Percentiles rank a stretch among this genome's conserved stretches.
Evolutionary conservation across 2,329 filamentous ascomycete species (phyloP).

Genomic region (Pseudogymnoascus sp.): DNA sequence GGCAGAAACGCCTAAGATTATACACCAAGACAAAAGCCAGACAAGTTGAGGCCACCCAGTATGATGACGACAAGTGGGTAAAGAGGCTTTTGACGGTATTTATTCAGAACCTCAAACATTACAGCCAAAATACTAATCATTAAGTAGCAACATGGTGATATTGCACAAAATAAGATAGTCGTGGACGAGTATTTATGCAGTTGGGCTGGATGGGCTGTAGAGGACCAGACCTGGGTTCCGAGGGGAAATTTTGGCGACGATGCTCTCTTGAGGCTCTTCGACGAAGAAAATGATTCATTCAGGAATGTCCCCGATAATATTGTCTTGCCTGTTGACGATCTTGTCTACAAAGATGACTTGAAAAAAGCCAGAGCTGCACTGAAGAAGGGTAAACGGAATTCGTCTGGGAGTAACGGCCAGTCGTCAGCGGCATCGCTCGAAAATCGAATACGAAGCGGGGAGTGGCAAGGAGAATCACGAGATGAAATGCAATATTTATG

Average conservation of each 20-base stretch:
- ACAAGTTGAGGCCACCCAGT: not conserved
- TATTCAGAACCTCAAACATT: not conserved
- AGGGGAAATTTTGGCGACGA: not conserved
- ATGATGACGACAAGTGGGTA: conserved; percentile 7
- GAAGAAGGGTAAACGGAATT: not conserved
- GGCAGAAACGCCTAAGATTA: conserved; percentile 5
- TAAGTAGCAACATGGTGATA: not conserved
- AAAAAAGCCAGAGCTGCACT: not conserved
- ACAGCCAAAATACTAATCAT: not conserved
- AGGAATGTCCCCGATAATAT: not conserved
- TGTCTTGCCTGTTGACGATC: not conserved
- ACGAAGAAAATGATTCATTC: not conserved
- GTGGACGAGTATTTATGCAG: conserved; percentile 9
- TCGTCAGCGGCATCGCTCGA: not conserved
- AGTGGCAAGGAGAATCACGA: not conserved
- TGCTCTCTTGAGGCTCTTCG: not conserved
- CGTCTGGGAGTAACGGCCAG: not conserved
- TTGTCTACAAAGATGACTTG: not conserved
- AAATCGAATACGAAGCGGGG: not conserved
- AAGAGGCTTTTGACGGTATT: conserved; percentile 3
- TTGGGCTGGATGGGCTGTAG: conserved; percentile 9
- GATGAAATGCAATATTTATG: not conserved
- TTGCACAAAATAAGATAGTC: not conserved
- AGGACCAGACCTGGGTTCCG: conserved; percentile 7
- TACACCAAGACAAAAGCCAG: not conserved